Evolutionary conservation across 1,284 basidiomycete species (phyloP).

Genomic region (Afroboletus lepidellus): DNA sequence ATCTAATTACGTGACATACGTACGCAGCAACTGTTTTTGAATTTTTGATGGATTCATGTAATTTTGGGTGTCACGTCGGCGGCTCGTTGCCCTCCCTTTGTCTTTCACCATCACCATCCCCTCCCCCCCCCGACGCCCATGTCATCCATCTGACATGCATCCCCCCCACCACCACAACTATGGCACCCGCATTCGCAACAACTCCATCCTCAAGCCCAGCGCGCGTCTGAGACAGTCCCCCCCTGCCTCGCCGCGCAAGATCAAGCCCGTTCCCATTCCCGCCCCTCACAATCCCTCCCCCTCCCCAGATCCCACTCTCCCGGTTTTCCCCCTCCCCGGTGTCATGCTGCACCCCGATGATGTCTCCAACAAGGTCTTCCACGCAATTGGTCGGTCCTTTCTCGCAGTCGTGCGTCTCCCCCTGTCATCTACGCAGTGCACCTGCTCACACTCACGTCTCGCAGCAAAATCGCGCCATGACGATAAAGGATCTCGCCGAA

Average conservation of each 20-base stretch:
- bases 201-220: conserved; percentile 50
- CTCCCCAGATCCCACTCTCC: conserved; percentile 14
- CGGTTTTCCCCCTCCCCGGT: conserved; percentile 56
- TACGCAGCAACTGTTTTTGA: conserved; percentile 37
- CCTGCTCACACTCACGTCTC: conserved; percentile 7
- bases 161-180: conserved; percentile 35
- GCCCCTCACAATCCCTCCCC: conserved; percentile 15
- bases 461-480: conserved; percentile 77
- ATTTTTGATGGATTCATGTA: conserved; percentile 35
- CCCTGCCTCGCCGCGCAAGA: conserved; percentile 35
- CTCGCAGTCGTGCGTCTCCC: conserved; percentile 61
- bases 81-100: conserved; percentile 35
- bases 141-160: conserved; percentile 33
- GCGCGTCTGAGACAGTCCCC: conserved; percentile 46
- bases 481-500: conserved; percentile 77
- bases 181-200: conserved; percentile 56
- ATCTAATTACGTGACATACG: conserved; percentile 28
- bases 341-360: conserved; percentile 72
- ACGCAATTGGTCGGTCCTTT: conserved; percentile 67
- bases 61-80: conserved; percentile 34
- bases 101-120: conserved; percentile 36
- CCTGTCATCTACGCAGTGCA: conserved; percentile 8
- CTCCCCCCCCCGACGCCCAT: conserved; percentile 21
- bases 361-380: conserved; percentile 63
- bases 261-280: conserved; percentile 36